Evolutionary conservation across 2,329 filamentous ascomycete genomes (phyloP), one percentile per base, ranked within the genome.

Genomic region (Fusarium sp.): DNA sequence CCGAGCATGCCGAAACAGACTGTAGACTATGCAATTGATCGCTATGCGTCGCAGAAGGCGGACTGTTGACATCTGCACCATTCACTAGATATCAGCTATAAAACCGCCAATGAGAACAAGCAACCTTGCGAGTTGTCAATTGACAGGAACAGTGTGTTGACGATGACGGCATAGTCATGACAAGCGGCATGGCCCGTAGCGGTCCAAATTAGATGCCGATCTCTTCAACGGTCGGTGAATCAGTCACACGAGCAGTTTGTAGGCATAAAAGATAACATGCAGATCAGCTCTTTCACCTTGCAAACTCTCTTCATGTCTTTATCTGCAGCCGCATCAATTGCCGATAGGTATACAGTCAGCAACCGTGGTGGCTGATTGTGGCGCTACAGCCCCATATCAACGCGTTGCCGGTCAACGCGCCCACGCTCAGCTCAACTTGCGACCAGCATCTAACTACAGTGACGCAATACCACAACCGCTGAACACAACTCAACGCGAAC

Each of bases 371-470:
- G 70, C 70, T 73, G 56, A 66, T 36, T 70, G 70, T 73, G 70
- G 70, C 73, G 66, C 35, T n/a, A 51, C 63, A 59, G 59, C 60
- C 57, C 69, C 63, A 62, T 70, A 75, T 73, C 57, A 73, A 70
- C 73, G 73, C 73, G 73, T 70, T 69, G 66, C 62, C 30, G 55
- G 69, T 36, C 72, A 68, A 73, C 72, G 73, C 73, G 73, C 57
- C 65, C 48, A 53, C 56, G 68, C 42, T 60, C 72, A 74, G 68
- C 42, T 63, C 72, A 75, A 74, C 73, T 75, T 75, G 73, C 73
- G 73, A 73, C 72, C 69, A 50, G 53, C 73, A 75, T 56, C 70
- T 28, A 38, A 26, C 51, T 45, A 42, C 72, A 68, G 73, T 75
- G 73, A 75, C 73, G 73, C 73, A 75, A 75, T 75, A 68, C 69